These are phyloP conservation scores for Sindora glabra DNA, from an alignment of 306 rosid genomes.

Conservation along the genomic window DNA sequence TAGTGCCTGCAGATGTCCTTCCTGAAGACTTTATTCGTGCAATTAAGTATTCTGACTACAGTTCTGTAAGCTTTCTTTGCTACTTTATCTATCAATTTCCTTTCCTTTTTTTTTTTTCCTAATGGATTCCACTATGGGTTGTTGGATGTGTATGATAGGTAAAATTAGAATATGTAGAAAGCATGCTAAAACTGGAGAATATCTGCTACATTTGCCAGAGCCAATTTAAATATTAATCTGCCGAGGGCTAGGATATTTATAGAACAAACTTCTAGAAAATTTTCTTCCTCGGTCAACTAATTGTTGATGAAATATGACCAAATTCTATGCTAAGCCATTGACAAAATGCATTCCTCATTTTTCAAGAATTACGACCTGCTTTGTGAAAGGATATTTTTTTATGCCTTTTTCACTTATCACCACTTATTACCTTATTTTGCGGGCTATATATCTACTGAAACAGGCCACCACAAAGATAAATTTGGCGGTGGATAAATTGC, in stretches of 20 bases:
- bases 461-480: slow-evolving; percentile 94
- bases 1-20: slow-evolving; percentile 53
- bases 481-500: slow-evolving; percentile 75
- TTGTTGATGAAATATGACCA: no score
- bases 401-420: not conserved
- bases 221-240: no score
- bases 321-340: no score
- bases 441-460: slow-evolving; percentile 29
- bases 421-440: slow-evolving; percentile 9
- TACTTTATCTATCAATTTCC: not conserved
- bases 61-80: slow-evolving; percentile 62
- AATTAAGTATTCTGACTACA: slow-evolving; percentile 71
- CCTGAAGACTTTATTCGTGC: slow-evolving; percentile 64
- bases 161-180: not conserved
- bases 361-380: not conserved
- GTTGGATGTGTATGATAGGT: not conserved
- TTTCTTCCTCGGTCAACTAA: no score
- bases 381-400: not conserved
- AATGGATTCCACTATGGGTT: not conserved
- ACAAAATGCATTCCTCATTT: no score
- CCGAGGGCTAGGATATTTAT: not conserved
- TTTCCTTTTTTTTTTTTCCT: not conserved
- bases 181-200: not conserved
- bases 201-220: no score
- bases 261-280: not conserved